phyloP scores from a whole-genome alignment of 2,329 filamentous ascomycete species.

The Verticillium klebahnii region DNA sequence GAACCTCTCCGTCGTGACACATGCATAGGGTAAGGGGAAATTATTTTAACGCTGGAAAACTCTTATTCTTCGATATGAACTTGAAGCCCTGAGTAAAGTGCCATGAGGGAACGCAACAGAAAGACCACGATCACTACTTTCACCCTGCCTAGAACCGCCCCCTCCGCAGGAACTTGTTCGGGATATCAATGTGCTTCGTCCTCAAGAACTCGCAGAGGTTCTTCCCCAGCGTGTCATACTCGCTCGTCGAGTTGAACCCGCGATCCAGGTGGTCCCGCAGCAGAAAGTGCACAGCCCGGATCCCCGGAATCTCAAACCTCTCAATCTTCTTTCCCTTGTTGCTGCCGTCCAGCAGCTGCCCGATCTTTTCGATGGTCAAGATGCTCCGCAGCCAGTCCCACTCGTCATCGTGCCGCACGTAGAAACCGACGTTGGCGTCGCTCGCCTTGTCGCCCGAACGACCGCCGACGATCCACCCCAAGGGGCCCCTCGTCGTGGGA shows the following conservation, averaged over 20 bases:
- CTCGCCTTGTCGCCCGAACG: constrained; percentile 30
- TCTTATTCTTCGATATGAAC: too few relatives aligned
- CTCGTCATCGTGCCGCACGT: constrained; percentile 36
- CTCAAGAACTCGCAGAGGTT: constrained; percentile 39
- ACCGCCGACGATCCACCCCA: constrained; percentile 11
- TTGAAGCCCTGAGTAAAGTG: too few relatives aligned
- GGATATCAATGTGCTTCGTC: constrained; percentile 38
- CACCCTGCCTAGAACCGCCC: constrained; percentile 21
- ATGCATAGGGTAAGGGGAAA: too few relatives aligned
- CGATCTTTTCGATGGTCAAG: constrained; percentile 22
- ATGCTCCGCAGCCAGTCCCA: constrained; percentile 37
- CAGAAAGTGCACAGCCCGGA: constrained; percentile 17
- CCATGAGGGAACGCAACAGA: too few relatives aligned
- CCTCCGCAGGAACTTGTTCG: constrained; percentile 34
- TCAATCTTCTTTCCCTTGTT: constrained; percentile 24
- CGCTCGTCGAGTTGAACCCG: constrained; percentile 9
- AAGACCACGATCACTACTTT: too few relatives aligned
- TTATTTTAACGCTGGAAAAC: too few relatives aligned
- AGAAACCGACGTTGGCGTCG: constrained; percentile 41
- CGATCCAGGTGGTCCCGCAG: constrained; percentile 8
- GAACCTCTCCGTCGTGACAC: too few relatives aligned
- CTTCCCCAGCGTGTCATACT: constrained; percentile 41
- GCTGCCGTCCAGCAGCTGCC: constrained; percentile 14
- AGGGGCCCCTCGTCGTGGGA: constrained; percentile 14
- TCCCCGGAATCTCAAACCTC: constrained; percentile 32